Evolutionary conservation across 169 alveolate species (phyloP).

Genomic region (Cyclospora cayetanensis): DNA sequence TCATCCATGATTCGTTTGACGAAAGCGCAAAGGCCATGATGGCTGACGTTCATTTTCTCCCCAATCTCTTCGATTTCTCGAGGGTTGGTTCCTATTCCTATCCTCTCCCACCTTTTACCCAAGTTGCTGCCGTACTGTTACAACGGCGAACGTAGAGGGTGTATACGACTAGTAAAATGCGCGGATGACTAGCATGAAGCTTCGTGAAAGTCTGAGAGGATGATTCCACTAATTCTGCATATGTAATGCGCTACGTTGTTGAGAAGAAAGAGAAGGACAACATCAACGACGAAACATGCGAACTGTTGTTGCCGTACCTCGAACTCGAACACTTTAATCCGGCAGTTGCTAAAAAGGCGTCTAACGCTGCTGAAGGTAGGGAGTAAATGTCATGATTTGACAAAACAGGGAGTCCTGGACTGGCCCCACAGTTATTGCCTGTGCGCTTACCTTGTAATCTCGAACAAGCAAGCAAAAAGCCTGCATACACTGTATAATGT

Average conservation of each 20-base stretch:
- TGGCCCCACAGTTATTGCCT: no score
- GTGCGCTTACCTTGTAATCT: no score
- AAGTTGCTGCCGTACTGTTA: no score
- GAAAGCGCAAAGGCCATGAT: slow-evolving; percentile 89
- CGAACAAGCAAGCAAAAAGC: no score
- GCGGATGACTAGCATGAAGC: no score
- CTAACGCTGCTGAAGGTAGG: slow-evolving; percentile 82
- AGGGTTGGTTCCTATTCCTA: slow-evolving; percentile 54
- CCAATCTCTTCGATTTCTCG: slow-evolving; percentile 88
- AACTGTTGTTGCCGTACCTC: slow-evolving; percentile 93
- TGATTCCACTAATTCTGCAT: no score
- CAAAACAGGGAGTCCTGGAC: background rate
- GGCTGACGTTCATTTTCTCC: slow-evolving; percentile 89
- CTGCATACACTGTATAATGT: no score
- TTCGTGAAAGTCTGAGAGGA: no score
- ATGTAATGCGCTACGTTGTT: background rate
- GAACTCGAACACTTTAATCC: slow-evolving; percentile 82
- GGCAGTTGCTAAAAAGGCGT: slow-evolving; percentile 85
- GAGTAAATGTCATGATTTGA: background rate
- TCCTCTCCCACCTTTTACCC: no score
- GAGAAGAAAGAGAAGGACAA: slow-evolving; percentile 87
- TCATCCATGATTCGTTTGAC: slow-evolving; percentile 93
- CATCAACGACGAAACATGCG: slow-evolving; percentile 97
- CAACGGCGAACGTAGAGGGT: no score
- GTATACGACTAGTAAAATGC: no score